Base-by-base conservation (phyloP, 441 rosid species). In the Kokia cookei region DNA sequence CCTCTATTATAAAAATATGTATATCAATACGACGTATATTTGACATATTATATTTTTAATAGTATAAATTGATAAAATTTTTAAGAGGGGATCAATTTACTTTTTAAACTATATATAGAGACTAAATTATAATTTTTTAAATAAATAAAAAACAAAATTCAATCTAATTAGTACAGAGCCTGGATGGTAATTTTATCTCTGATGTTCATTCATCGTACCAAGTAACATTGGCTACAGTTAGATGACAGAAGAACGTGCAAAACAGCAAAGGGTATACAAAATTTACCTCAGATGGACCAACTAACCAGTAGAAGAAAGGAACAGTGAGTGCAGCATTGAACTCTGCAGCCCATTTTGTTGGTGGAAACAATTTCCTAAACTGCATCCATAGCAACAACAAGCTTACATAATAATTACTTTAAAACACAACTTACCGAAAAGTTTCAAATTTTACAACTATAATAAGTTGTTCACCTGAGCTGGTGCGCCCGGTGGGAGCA, bases 401-500 rank as follows among this genome's bases (percentile, higher is more conserved):
- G 12, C 14, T 42, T 26, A 66, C 40, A 47, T 7, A 19, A 66
- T 27, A 66, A 24, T 22, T 3, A 11, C 40, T 47, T 15, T 14
- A 47, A 43, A 22, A 24, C 53, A 42, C 2, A 65, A 40, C 8
- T 5, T 5, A 19, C 50, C 22, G 15, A 22, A 43, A 11, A 54
- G 58, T 37, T 37, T 8, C 40, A 6, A 6, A 1, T 37, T 37
- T 37, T 37, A 37, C 6, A 37, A 37, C 40, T 37, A 37, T 37
- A 37, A 37, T 37, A 5, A 32, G 62, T 47, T 27, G 9, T 59
- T 72, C 47, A 88, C 93, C 96, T 89, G 96, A 22, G 83, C 88
- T 26, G 97, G 99, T 10, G 99, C 97, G 27, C 97, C 97, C 2
- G 97, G 97, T 58, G 98, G 96, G 27, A 93, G 90, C 94, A 94